Percentiles rank a stretch among this genome's conserved stretches.
Conservation (phyloP, 805 yeast genomes). For the Teunomyces barrocoloradensis region DNA sequence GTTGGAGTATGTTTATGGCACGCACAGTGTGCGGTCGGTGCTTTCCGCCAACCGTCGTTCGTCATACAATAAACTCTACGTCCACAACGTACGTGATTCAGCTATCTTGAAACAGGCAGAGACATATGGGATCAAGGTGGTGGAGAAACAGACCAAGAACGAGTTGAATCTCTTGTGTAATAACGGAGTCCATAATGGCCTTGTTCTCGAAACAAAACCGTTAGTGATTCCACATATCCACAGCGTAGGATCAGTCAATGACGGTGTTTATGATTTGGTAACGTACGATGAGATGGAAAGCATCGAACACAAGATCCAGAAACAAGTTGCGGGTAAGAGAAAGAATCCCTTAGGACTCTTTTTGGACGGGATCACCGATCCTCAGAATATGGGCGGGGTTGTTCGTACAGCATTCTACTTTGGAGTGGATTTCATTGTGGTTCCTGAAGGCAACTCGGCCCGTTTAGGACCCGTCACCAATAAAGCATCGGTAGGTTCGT, state of each 20-base stretch:
- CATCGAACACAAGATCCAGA: slow-evolving; percentile 12
- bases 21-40: slow-evolving; percentile 72
- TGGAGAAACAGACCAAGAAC: slow-evolving; percentile 40
- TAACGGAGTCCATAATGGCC: slow-evolving; percentile 78
- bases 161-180: slow-evolving; percentile 59
- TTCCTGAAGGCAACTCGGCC: slow-evolving; percentile 70
- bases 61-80: slow-evolving; percentile 49
- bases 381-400: slow-evolving; percentile 85
- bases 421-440: slow-evolving; percentile 76
- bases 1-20: slow-evolving; percentile 70
- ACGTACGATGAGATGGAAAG: slow-evolving; percentile 18
- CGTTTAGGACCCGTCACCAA: slow-evolving; percentile 73
- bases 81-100: slow-evolving; percentile 41
- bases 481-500: slow-evolving; percentile 82
- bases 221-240: slow-evolving; percentile 32
- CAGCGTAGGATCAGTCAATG: slow-evolving; percentile 20
- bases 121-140: slow-evolving; percentile 37
- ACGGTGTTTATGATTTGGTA: slow-evolving; percentile 15
- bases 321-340: slow-evolving; percentile 2
- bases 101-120: slow-evolving; percentile 48
- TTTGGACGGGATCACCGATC: slow-evolving; percentile 79
- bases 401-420: slow-evolving; percentile 75
- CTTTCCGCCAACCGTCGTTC: slow-evolving; percentile 54
- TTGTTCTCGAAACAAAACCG: slow-evolving; percentile 66
- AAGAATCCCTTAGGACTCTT: slow-evolving; percentile 65